Evolutionary conservation across 2,329 filamentous ascomycete genomes (phyloP), one percentile per base, ranked within the genome.

Genomic region (Metarhizium humberi): DNA sequence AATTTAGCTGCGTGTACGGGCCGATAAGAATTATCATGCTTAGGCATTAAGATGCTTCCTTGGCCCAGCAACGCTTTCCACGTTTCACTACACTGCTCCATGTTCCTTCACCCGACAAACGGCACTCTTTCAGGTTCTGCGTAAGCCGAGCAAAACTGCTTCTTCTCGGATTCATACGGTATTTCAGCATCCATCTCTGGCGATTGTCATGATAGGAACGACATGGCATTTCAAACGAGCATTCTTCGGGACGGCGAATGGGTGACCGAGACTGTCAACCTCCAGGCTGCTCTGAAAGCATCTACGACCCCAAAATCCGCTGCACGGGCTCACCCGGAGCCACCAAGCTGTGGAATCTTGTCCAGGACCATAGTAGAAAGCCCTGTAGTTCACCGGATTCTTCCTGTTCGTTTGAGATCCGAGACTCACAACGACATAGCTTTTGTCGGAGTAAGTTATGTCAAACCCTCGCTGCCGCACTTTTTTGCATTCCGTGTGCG

Each of bases 361-460:
- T 90, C 90, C 1, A 85, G 81, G 64, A 96, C 92, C 0, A 68
- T 95, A 34, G 75, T 92, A 52, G 80, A 85, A 53, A 95, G 88
- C 59, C 88, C 92, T 2, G 75, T 87, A 40, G 79, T 87, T 55
- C 86, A 86, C 65, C 87, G 81, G 75, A 86, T 96, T 47, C 74
- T 96, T 14, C 88, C 91, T 13, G 89, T 86, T n/a, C 82, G 86
- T 57, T 75, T 97, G 57, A 81, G 92, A 56, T 85, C 85, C 55
- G 76, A 78, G 52, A 71, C 78, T 47, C 77, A 84, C 57, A 91
- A 94, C 62, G 92, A 97, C 72, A 82, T 96, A 59, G 86, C 92
- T 42, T 90, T 96, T 63, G 79, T 99, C 56, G 89, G 91, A 54
- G 85, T 87, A 76, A 71, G 83, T 78, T 25, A 18, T 13, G 30